Evolutionary conservation across 2,329 filamentous ascomycete species (phyloP), one percentile per base, ranked within the genome.

Genomic region (Fusarium virguliforme): DNA sequence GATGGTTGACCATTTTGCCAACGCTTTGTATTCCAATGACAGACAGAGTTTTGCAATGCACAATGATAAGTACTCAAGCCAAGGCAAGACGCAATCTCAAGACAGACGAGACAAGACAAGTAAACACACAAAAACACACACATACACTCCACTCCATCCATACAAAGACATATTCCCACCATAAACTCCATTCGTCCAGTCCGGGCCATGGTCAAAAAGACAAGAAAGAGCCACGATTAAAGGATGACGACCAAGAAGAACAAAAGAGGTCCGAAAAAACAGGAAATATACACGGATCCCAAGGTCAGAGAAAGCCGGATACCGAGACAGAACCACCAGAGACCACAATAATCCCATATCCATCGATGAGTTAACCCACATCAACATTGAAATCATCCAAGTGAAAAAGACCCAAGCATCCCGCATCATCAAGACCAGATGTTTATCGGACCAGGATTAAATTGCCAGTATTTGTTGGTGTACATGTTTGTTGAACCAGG

Each of bases 1-100:
- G 2, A 13, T 24, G 24, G 8, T 26, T 61, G 9, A n/a, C 43
- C n/a, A 32, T 10, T 13, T 43, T 38, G 28, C 22, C 55, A 61
- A 58, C 41, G 24, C 37, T 56, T 68, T 71, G 43, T 56, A 71
- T 68, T 71, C 15, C 38, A 65, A 55, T 60, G 41, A 46, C 41
- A 46, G 32, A 61, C 59, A 68, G 48, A 65, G 68, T 71, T 71
- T 70, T 71, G 43, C 59, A 64, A 60, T 53, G 40, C 51, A 46
- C 41, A 46, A n/a, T 46, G 24, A 26, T 34, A 64, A 22, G 8
- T 57, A 43, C 57, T 26, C 55, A n/a, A 51, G 30, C 26, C 51
- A 46, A 56, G 43, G 22, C 51, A 55, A 56, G 54, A 40, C 9
- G n/a, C 35, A 38, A 40, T 40, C 34, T 34, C 41, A 35, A n/a